Evolutionary conservation across 306 rosid species (phyloP), one percentile per base, ranked within the genome.

Genomic region (Corylus avellana): DNA sequence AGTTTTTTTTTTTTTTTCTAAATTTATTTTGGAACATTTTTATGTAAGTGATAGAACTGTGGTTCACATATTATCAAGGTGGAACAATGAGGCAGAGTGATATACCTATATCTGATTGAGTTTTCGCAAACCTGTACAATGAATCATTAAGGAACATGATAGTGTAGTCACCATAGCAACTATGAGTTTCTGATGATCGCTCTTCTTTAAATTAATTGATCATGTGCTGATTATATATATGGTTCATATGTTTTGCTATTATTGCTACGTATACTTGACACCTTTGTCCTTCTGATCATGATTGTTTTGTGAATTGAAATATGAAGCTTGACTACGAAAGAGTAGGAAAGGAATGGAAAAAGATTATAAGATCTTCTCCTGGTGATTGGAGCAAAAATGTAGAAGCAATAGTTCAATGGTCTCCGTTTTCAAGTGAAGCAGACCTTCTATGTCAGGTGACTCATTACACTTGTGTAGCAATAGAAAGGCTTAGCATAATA

Each of bases 291-390:
- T 76, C 87, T 87, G 16, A 87, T 70, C 57, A 29, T 83, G 77
- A 78, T 68, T 76, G 27, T 63, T 84, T 50, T 61, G 55, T 77
- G 58, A 44, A 69, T 63, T 80, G 86, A 73, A 80, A 75, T 80
- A 12, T 70, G 58, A 80, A 95, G 99, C 87, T 95, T 87, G 99
- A 95, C 87, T 95, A 91, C 72, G 92, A 89, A 85, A 87, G 84
- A 74, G 78, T 49, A 49, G 94, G 86, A 61, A 89, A 73, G 32
- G 84, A 82, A 39, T 93, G 96, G 96, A 79, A 78, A 54, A 91
- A 77, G 86, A 86, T 93, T 71, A 27, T 80, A 67, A 88, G 99
- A 25, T 84, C 96, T 77, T 89, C 96, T 66, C 55, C 22, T 46
- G 85, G 73, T 14, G 97, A 91, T 79, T 91, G 99, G 98, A 76